These are phyloP conservation scores for Anethum foeniculum DNA, from an alignment of 140 eudicot genomes.

Conservation along the genomic window DNA sequence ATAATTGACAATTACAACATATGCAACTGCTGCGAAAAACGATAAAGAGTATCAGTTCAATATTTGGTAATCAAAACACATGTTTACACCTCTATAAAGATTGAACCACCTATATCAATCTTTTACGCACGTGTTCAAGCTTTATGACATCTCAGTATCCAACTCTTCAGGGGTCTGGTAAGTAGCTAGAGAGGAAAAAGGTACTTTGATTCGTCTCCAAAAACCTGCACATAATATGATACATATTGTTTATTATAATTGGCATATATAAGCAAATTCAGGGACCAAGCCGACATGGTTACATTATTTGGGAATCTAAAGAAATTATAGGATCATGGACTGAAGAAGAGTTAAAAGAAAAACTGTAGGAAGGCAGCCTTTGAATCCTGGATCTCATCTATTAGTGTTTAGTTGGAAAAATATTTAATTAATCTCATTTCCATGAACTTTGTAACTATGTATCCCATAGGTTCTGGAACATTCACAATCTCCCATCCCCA, in stretches of 20 bases:
- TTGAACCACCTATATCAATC: background rate
- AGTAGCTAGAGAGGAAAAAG: constrained; percentile 4
- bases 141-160: background rate
- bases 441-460: no score
- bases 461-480: no score
- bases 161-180: background rate
- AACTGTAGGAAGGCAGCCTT: background rate
- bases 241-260: background rate
- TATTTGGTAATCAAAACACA: no score
- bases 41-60: no score
- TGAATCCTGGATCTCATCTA: background rate
- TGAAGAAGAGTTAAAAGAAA: background rate
- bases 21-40: no score
- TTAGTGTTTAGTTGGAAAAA: no score
- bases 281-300: background rate
- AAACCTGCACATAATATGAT: constrained; percentile 23
- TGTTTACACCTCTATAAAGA: background rate
- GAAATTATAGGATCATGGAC: background rate
- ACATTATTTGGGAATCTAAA: background rate
- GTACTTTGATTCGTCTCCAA: constrained; percentile 29
- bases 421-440: no score
- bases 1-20: no score
- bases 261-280: background rate
- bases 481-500: no score
- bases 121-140: background rate